Evolutionary conservation across 208 protist species (phyloP).

Genomic region (Paratrypanosoma confusum): DNA sequence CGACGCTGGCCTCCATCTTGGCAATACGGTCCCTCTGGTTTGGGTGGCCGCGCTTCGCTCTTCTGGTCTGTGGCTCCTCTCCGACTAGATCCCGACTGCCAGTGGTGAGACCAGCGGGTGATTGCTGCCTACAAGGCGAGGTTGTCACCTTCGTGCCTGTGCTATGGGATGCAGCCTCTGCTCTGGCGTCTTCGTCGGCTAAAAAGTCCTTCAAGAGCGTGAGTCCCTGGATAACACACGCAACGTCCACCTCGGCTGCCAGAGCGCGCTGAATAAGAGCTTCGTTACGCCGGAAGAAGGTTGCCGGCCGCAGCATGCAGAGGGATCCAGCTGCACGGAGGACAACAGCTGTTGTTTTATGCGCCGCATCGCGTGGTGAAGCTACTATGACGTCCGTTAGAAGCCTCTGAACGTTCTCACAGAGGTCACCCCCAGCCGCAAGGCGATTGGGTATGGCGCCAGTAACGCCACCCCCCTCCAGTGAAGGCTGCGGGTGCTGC

Average conservation of each 20-base stretch:
- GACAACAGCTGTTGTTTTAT: conserved; percentile 30
- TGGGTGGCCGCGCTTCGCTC: background rate
- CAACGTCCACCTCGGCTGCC: conserved; percentile 9
- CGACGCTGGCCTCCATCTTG: no score
- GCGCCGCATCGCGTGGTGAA: conserved; percentile 18
- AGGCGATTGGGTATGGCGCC: conserved; percentile 37
- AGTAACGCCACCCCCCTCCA: conserved; percentile 5
- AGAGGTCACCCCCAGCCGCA: conserved; percentile 40
- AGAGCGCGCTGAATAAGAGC: conserved; percentile 33
- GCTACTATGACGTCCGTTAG: conserved; percentile 30
- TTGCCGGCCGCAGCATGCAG: conserved; percentile 66
- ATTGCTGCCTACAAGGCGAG: no score
- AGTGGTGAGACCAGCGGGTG: no score
- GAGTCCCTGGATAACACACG: conserved; percentile 51
- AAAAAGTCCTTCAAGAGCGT: conserved; percentile 75
- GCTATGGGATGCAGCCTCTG: conserved; percentile 22
- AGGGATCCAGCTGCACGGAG: conserved; percentile 67
- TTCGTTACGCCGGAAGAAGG: conserved; percentile 53
- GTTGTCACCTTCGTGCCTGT: no score
- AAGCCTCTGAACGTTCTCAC: conserved; percentile 50
- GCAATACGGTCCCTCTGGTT: no score
- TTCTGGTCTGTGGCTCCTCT: background rate
- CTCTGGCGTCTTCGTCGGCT: conserved; percentile 62
- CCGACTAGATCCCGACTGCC: no score
- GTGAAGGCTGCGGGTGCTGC: conserved; percentile 20